Evolutionary conservation across 2,329 filamentous ascomycete species (phyloP), one percentile per base, ranked within the genome.

Genomic region (Cercospora sojina): DNA sequence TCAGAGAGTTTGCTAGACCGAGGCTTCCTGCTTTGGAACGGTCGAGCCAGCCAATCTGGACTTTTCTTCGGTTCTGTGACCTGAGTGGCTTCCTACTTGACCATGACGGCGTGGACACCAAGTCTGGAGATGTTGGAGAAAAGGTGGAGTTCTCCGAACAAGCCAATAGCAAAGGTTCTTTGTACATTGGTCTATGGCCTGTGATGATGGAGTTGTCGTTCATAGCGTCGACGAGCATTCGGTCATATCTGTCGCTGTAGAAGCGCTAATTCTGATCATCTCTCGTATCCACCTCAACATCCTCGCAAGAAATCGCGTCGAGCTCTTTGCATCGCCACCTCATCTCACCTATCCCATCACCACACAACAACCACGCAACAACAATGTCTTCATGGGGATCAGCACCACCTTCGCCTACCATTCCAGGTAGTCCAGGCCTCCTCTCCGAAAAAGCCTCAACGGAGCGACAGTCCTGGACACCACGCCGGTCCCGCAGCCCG

Each of bases 351-450:
- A 57, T 6, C 18, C 18, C 27, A 31, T 13, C 29, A 35, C 29
- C 29, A 57, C 31, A 35, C n/a, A 35, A 20, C 8, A 41, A 18
- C 16, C 25, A 27, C 29, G 29, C 43, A 35, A 29, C 59, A 32
- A 25, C 60, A 38, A 62, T 62, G 60, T 18, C 60, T 56, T 27
- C 60, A 9, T 62, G 60, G 60, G 53, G 29, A 31, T 62, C 60
- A 25, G 9, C 60, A 20, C 43, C 49, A 35, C 60, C 49, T 16
- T 62, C 60, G 20, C 27, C 60, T 9, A 57, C 53, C 53, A 57
- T 57, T 2, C 31, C 60, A 41, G 47, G 60, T 20, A 62, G 60
- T 23, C 60, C 60, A n/a, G 60, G 60, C 5, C 10, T 62, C 3
- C 60, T 62, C 12, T 62, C 60, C 29, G 60, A 62, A 62, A 62